A percentile compares a stretch with the other conserved stretches of the same genome.
These are phyloP conservation scores for Suillus weaverae DNA, from an alignment of 768 basidiomycete genomes.

Conservation along the genomic window DNA sequence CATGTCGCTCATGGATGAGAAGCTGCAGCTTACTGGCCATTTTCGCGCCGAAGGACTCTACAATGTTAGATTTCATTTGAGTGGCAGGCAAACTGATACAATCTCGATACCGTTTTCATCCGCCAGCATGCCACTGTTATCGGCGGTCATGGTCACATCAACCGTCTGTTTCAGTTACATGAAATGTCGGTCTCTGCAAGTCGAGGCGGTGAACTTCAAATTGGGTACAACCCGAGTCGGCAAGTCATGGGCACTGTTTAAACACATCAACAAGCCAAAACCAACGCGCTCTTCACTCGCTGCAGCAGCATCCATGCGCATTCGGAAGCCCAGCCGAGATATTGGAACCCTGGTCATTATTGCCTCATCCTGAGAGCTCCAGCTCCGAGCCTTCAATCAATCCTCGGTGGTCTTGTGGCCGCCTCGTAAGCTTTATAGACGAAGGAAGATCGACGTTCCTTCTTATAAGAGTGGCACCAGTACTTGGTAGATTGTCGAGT, in stretches of 20 bases:
- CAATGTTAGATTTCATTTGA: background rate
- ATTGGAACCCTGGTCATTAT: too few relatives aligned
- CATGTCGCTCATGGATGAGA: background rate
- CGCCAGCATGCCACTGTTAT: background rate
- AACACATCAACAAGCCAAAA: slow-evolving; percentile 27
- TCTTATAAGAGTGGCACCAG: background rate
- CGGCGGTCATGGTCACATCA: background rate
- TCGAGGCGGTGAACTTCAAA: background rate
- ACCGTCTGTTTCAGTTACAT: background rate
- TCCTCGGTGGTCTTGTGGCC: too few relatives aligned
- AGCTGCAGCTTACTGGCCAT: background rate
- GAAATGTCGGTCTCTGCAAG: background rate
- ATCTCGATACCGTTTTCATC: background rate
- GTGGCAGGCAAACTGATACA: background rate
- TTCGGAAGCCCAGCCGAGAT: too few relatives aligned
- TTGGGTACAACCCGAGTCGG: too few relatives aligned
- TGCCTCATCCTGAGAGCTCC: too few relatives aligned
- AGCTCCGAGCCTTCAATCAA: too few relatives aligned
- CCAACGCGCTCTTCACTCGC: slow-evolving; percentile 14
- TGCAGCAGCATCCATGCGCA: background rate
- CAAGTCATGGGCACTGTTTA: background rate
- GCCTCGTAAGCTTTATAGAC: too few relatives aligned
- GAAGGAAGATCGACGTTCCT: too few relatives aligned
- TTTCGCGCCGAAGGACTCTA: background rate
- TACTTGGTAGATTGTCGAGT: slow-evolving; percentile 9